Evolutionary conservation across 371 early-diverging fungal genomes (phyloP), one percentile per base, ranked within the genome.

Genomic region (Choanephora cucurbitarum): DNA sequence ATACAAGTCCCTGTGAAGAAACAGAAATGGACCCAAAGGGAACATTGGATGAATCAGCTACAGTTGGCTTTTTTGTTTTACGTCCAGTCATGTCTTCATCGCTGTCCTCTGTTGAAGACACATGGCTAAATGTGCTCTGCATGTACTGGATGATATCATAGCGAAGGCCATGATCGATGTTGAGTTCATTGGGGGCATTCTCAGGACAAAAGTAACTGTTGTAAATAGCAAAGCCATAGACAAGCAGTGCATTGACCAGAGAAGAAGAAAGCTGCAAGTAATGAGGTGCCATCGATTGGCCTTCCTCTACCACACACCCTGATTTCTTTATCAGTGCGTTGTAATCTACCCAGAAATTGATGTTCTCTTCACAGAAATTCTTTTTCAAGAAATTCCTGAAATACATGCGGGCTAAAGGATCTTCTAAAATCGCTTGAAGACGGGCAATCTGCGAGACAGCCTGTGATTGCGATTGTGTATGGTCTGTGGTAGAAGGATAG

Each of bases 341-440:
- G 53, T 70, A 71, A 54, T 88, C 88, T 5, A 77, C 59, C 72
- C 79, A 79, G 39, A 87, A 87, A 21, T 78, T 67, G 41, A 83
- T 65, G 44, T 85, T 87, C 52, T 87, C 88, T 52, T 82, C 83
- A 53, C 85, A 85, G 42, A 83, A 83, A 50, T 80, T 81, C 23
- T 77, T 75, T n/a, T 77, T 77, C 32, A 86, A 64, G 55, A 80
- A 87, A 18, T 72, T 72, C 32, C 83, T 78, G 64, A 87, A 87
- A 31, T 83, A 69, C 59, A 78, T 73, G 6, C 86, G 74, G 3
- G 83, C 61, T 2, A 72, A 53, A 2, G 73, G 64, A 56, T 80
- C 82, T 13, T 79, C 75, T 3, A 90, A 68, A 40, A 90, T 87
- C 33, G 74, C 68, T 37, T 73, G 69, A 0, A 90, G 69, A 34